These are phyloP conservation scores for Apiospora rasikravindrae DNA, from an alignment of 2,329 filamentous ascomycete species.

Conservation along the genomic window DNA sequence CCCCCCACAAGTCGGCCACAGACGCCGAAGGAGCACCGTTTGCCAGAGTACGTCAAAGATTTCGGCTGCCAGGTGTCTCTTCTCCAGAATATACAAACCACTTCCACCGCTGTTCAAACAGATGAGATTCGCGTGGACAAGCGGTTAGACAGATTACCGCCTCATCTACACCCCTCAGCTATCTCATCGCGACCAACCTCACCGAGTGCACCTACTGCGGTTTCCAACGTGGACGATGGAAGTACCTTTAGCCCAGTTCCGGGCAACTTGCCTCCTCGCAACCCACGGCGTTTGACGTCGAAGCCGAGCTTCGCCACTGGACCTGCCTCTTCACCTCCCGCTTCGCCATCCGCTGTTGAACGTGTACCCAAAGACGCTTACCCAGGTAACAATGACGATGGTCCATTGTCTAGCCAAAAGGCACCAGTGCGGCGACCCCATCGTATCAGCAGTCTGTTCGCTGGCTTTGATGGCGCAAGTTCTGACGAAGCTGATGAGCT, in stretches of 20 bases:
- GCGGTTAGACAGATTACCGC: conserved; percentile 74
- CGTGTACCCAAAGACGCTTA: conserved; percentile 67
- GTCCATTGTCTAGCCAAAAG: conserved; percentile 66
- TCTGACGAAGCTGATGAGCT: conserved; percentile 71
- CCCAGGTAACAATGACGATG: conserved; percentile 81
- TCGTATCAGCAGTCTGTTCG: conserved; percentile 83
- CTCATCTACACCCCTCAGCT: conserved; percentile 79
- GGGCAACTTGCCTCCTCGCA: conserved; percentile 61
- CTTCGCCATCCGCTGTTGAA: conserved; percentile 33
- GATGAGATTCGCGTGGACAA: conserved; percentile 88
- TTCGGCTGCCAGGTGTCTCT: conserved; percentile 79
- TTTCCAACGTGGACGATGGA: conserved; percentile 39
- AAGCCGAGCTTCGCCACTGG: conserved; percentile 52
- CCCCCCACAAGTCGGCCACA: conserved; percentile 85
- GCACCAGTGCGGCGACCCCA: conserved; percentile 71
- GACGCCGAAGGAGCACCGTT: conserved; percentile 73
- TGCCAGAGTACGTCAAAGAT: conserved; percentile 84
- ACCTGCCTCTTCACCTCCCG: conserved; percentile 55
- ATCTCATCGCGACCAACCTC: conserved; percentile 68
- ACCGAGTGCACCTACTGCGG: conserved; percentile 45
- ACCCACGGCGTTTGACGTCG: conserved; percentile 59
- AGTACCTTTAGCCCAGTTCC: conserved; percentile 57
- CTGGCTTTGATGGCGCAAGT: conserved; percentile 77
- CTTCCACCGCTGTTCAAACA: conserved; percentile 72
- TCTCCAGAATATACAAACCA: conserved; percentile 54